phyloP scores from a whole-genome alignment of 2,329 filamentous ascomycete species.

The Pseudocercospora cruenta region DNA sequence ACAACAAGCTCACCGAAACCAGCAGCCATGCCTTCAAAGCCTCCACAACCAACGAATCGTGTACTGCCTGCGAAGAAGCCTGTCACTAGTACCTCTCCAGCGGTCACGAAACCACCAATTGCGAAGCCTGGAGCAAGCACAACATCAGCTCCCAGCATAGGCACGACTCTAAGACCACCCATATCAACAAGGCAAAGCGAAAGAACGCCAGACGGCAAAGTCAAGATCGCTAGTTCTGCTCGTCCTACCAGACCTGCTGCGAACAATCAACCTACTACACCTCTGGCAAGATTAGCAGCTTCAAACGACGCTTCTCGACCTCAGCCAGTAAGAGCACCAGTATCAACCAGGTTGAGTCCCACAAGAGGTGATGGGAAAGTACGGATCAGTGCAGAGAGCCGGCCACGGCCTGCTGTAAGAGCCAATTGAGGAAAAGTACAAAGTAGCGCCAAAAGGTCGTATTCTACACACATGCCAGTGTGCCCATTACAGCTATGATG shows the following conservation, averaged over 20 bases:
- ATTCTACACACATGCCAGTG: not conserved
- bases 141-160: not conserved
- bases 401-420: slow-evolving; percentile 22
- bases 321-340: slow-evolving; percentile 11
- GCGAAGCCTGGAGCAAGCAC: not conserved
- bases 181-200: slow-evolving; percentile 22
- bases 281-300: slow-evolving; percentile 11
- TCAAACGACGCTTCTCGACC: slow-evolving; percentile 17
- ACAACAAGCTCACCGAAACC: not conserved
- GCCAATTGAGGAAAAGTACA: not conserved
- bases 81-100: not conserved
- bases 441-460: too few relatives aligned
- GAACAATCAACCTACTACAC: slow-evolving; percentile 7
- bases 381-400: slow-evolving; percentile 27
- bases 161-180: slow-evolving; percentile 9
- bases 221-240: slow-evolving; percentile 22
- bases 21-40: slow-evolving; percentile 13
- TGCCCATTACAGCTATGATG: not conserved
- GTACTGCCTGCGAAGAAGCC: slow-evolving; percentile 16
- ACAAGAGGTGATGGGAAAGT: slow-evolving; percentile 26
- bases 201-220: slow-evolving; percentile 24
- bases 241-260: slow-evolving; percentile 10
- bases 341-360: slow-evolving; percentile 14
- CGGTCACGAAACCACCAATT: slow-evolving; percentile 4
- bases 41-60: slow-evolving; percentile 11